These are phyloP conservation scores for Suhomyces xylopsoci DNA, from an alignment of 805 yeast species.

Conservation along the genomic window DNA sequence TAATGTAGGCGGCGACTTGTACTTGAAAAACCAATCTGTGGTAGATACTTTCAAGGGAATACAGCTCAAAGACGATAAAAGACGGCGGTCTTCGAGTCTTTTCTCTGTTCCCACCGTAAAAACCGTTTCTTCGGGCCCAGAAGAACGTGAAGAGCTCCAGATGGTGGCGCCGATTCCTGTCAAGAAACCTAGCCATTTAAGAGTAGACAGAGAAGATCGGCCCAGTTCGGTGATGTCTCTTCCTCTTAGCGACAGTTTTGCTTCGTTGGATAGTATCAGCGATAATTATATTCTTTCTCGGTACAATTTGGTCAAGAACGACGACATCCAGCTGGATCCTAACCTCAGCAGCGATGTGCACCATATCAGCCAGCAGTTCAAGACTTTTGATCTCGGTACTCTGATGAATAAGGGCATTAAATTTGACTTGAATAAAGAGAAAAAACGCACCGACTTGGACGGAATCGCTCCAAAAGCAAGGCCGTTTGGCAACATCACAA, in stretches of 20 bases:
- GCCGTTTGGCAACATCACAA: neutral
- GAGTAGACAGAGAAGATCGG: slow-evolving; percentile 29
- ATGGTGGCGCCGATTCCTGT: slow-evolving; percentile 17
- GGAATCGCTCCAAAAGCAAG: slow-evolving; percentile 20
- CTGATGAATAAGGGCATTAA: slow-evolving; percentile 29
- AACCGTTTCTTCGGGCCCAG: slow-evolving; percentile 9
- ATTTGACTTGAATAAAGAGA: slow-evolving; percentile 2
- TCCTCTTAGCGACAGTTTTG: slow-evolving; percentile 72
- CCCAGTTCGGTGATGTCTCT: slow-evolving; percentile 70
- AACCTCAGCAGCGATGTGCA: slow-evolving; percentile 7
- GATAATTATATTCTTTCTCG: slow-evolving; percentile 48
- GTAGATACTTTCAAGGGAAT: slow-evolving; percentile 44
- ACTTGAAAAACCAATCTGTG: slow-evolving; percentile 39
- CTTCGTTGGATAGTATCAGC: slow-evolving; percentile 70
- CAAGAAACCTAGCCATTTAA: slow-evolving; percentile 11
- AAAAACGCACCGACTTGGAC: slow-evolving; percentile 11
- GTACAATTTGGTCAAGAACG: slow-evolving; percentile 28
- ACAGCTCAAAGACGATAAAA: slow-evolving; percentile 38
- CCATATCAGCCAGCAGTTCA: slow-evolving; percentile 31
- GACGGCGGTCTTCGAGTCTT: slow-evolving; percentile 32
- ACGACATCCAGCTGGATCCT: slow-evolving; percentile 9
- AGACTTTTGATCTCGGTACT: slow-evolving; percentile 32
- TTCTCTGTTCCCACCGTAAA: slow-evolving; percentile 16
- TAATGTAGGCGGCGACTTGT: slow-evolving; percentile 45
- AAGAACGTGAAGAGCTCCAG: neutral